Evolutionary conservation across 305 asterid species (phyloP), one percentile per base, ranked within the genome.

Genomic region (Fraxinus baroniana): DNA sequence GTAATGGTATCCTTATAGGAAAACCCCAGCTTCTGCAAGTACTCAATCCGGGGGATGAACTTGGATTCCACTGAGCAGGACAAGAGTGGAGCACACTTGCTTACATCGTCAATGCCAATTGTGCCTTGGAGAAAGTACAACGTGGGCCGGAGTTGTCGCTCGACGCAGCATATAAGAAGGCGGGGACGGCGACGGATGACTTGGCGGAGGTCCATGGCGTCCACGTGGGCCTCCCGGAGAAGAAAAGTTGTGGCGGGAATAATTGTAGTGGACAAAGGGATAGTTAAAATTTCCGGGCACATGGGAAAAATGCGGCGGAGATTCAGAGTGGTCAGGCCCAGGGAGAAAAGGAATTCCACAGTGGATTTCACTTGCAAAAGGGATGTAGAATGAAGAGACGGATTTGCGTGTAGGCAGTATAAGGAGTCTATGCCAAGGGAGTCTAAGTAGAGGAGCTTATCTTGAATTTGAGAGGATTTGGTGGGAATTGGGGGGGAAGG

Each of bases 181-280:
- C 97, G 90, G 0, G 99, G 99, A 0, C 97, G 98, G 35, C 99
- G 91, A 81, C 92, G 93, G 87, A 95, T 91, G 83, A 94, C 90
- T 87, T 86, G 85, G 81, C 93, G 98, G 55, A 95, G 90, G 5
- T 90, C 87, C 77, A 81, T 76, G 41, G 90, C 82, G 2, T 82
- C 76, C 2, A 95, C 97, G 76, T 79, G 86, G 15, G 91, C 99
- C 86, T 95, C 99, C 12, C 95, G 95, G 83, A 95, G 96, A 82
- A 94, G 92, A 82, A 95, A 95, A 3, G 94, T 93, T 39, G 91
- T 85, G 30, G 98, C 96, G 2, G 97, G 96, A 28, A 92, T 85
- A 1, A 93, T 28, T 13, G 86, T 86, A 3, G 78, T 52, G 70
- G 87, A 78, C 33, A 91, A 80, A 17, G 93, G 84, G 28, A 91